Base-by-base conservation (phyloP, 148 eudicot species). In the Gaultheria prostrata region DNA sequence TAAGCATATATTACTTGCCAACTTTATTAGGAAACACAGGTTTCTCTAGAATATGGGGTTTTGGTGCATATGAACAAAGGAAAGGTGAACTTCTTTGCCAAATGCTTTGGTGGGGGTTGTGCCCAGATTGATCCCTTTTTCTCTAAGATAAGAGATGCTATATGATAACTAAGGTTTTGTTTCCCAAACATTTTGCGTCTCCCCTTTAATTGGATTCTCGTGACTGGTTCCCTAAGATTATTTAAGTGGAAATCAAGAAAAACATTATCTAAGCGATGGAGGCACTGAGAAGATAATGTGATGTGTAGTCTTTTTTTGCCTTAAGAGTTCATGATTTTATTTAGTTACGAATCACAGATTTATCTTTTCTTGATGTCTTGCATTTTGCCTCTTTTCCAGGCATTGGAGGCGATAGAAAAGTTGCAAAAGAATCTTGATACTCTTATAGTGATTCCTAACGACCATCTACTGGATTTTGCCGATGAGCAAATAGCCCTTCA, bases 401-500 rank as follows among this genome's bases (percentile, higher is more conserved):
- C 39, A 33, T 33, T 33, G 39, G 39, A 33, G 39, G 1, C 39
- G 39, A 33, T 33, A 33, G 39, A 33, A 33, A 33, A 33, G 39
- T 33, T 33, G 39, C 1, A 33, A 33, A 1, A 33, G 3, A 33
- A 33, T 33, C 3, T 33, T 33, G 39, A 33, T 33, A 33, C 39
- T 33, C 39, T 33, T 33, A 33, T 33, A 33, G 39, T 33, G 39
- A 33, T 33, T 33, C 39, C 39, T 1, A 33, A 33, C 39, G 39
- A 33, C 39, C 39, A 3, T 33, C 39, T 33, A 3, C 39, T 33
- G 2, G 39, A 33, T 33, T 1, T 33, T 1, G 39, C 39, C 39
- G 99, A 96, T 85, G 98, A 96, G 87, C 93, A 92, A 78, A 94
- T 94, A 5, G 89, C 94, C 45, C 95, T 96, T 83, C 97, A 93